phyloP scores from a whole-genome alignment of 441 rosid genomes.

The Euphorbia schlechtendalii region DNA sequence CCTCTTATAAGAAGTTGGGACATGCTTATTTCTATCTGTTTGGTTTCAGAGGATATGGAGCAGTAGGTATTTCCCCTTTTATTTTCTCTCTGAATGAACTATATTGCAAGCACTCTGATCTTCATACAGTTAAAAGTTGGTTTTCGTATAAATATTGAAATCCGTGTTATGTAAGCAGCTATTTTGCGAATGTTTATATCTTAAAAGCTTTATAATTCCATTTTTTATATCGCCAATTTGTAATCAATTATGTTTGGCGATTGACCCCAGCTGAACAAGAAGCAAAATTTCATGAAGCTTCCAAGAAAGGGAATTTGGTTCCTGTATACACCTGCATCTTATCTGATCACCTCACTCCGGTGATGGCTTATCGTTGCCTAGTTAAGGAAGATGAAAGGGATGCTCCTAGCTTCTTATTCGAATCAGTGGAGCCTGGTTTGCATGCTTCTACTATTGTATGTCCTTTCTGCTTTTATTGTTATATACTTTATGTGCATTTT shows the following conservation, averaged over 20 bases:
- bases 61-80: not conserved
- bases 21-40: not conserved
- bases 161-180: not conserved
- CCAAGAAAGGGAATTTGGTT: constrained; percentile 66
- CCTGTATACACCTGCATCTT: constrained; percentile 66
- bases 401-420: constrained; percentile 92
- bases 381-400: constrained; percentile 95
- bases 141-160: not conserved
- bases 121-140: not conserved
- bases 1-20: not conserved
- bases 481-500: constrained; percentile 1
- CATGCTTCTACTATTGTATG: constrained; percentile 57
- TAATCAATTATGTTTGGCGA: not conserved
- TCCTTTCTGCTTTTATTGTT: not conserved
- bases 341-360: constrained; percentile 87
- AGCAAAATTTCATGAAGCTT: constrained; percentile 53
- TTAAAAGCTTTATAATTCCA: not conserved
- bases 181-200: no score
- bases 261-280: constrained; percentile 41
- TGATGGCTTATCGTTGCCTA: constrained; percentile 77
- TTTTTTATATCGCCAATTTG: not conserved
- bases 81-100: not conserved
- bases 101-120: not conserved
- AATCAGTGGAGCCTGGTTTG: constrained; percentile 79
- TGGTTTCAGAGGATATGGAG: not conserved